A percentile compares a stretch with the other conserved stretches of the same genome.
These are phyloP conservation scores for Pseudoneurospora amorphoporcata DNA, from an alignment of 495 filamentous ascomycete species.

Conservation along the genomic window DNA sequence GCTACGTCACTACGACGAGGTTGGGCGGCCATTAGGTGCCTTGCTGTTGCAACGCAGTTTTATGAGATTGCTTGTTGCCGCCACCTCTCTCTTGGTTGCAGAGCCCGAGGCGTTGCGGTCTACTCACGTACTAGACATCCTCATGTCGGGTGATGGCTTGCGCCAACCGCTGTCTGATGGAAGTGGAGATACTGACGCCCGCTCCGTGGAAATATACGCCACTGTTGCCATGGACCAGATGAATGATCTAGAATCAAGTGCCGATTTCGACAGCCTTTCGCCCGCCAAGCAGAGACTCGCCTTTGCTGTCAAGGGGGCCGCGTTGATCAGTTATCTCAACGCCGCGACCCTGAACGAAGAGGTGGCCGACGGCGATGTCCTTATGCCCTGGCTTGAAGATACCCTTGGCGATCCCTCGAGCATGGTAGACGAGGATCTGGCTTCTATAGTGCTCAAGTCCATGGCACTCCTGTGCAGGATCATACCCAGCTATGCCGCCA, in stretches of 20 bases:
- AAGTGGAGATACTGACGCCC: conserved; percentile 37
- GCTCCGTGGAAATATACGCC: conserved; percentile 57
- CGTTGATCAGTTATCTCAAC: conserved; percentile 74
- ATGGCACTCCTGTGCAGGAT: conserved; percentile 70
- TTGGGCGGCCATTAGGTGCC: conserved; percentile 75
- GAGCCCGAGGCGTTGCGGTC: conserved; percentile 47
- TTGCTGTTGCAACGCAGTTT: conserved; percentile 82
- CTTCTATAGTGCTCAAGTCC: conserved; percentile 64
- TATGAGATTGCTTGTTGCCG: conserved; percentile 71
- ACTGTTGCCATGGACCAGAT: conserved; percentile 73
- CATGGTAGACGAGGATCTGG: conserved; percentile 66
- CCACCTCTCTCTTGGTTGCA: conserved; percentile 59
- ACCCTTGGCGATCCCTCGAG: conserved; percentile 65
- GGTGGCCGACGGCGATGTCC: conserved; percentile 65
- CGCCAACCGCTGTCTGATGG: conserved; percentile 27
- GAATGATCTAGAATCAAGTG: conserved; percentile 73
- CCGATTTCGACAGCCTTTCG: conserved; percentile 79
- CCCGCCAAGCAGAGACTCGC: conserved; percentile 82
- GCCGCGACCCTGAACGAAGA: conserved; percentile 72
- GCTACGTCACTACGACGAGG: conserved; percentile 67
- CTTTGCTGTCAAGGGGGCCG: conserved; percentile 71
- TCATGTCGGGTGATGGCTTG: conserved; percentile 44
- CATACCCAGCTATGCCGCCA: conserved; percentile 59
- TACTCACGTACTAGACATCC: conserved; percentile 63
- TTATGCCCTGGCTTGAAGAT: conserved; percentile 79